Percentiles rank a stretch among this genome's conserved stretches.
phyloP scores from a whole-genome alignment of 208 protist genomes.

The Acanthamoeba healyi region DNA sequence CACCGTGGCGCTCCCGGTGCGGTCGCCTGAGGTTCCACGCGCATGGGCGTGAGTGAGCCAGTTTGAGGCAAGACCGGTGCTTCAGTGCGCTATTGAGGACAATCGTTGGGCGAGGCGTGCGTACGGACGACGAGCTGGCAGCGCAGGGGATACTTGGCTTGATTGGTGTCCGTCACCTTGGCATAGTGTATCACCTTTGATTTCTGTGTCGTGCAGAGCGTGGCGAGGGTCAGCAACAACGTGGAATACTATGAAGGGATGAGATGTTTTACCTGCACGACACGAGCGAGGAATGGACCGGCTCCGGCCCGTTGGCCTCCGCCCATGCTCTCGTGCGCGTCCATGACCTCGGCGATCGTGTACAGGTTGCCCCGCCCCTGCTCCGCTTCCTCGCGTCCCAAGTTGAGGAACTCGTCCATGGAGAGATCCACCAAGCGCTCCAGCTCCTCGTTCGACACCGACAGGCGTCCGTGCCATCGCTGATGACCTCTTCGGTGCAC shows the following conservation, averaged over 20 bases:
- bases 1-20: not conserved
- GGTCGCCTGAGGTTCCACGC: constrained; percentile 47
- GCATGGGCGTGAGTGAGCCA: too few species aligned
- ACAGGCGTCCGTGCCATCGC: constrained; percentile 4
- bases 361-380: not conserved
- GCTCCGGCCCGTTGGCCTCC: not conserved
- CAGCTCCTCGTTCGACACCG: constrained; percentile 25
- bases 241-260: too few species aligned
- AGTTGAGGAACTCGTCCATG: not conserved
- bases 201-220: not conserved
- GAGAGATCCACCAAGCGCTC: not conserved
- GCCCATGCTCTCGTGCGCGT: constrained; percentile 2
- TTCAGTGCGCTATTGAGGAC: too few species aligned
- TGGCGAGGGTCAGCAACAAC: too few species aligned
- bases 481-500: not conserved
- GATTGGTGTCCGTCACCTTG: constrained; percentile 9
- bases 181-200: constrained; percentile 60
- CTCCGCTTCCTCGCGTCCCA: not conserved
- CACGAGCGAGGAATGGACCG: constrained; percentile 4
- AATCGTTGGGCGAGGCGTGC: not conserved
- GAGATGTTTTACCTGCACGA: constrained; percentile 29
- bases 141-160: constrained; percentile 35
- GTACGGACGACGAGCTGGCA: constrained; percentile 47
- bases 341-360: not conserved
- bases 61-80: too few species aligned